These are phyloP conservation scores for Parietaria judaica DNA, from an alignment of 306 rosid genomes.

Conservation along the genomic window DNA sequence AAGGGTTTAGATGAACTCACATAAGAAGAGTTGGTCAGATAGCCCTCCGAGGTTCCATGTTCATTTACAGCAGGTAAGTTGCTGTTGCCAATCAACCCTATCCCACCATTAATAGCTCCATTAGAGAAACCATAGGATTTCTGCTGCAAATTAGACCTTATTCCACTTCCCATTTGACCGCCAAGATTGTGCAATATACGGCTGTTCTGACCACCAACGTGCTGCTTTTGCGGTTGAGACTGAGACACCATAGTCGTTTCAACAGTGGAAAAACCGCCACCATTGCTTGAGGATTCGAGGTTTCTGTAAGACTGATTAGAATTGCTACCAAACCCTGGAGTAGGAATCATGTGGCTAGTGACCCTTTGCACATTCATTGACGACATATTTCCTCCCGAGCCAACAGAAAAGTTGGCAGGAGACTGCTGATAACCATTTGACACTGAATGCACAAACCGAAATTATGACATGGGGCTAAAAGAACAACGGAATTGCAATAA, in stretches of 20 bases:
- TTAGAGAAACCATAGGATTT: conserved; percentile 72
- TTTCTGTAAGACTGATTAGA: conserved; percentile 52
- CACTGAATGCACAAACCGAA: conserved; percentile 37
- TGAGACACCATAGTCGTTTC: conserved; percentile 61
- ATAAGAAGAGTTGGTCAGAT: conserved; percentile 35
- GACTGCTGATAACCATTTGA: conserved; percentile 84
- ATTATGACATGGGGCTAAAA: conserved; percentile 3
- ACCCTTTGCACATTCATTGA: conserved; percentile 55
- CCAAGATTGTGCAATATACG: conserved; percentile 63
- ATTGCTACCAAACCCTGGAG: conserved; percentile 72
- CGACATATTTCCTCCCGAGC: conserved; percentile 62
- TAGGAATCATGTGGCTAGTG: conserved; percentile 95
- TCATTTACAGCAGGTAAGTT: conserved; percentile 51
- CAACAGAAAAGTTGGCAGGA: conserved; percentile 48
- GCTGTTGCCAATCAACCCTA: conserved; percentile 64
- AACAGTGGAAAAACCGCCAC: conserved; percentile 53
- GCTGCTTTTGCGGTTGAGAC: conserved; percentile 69
- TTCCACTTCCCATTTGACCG: conserved; percentile 67
- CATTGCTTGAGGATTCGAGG: conserved; percentile 52
- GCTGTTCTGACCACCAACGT: conserved; percentile 58
- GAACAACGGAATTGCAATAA: neutral
- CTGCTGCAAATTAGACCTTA: conserved; percentile 65
- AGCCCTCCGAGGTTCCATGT: conserved; percentile 58
- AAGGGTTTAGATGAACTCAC: conserved; percentile 59
- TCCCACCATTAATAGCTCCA: conserved; percentile 58